Base-by-base conservation (phyloP, 1,284 basidiomycete species). In the Leccinum pachyderme region DNA sequence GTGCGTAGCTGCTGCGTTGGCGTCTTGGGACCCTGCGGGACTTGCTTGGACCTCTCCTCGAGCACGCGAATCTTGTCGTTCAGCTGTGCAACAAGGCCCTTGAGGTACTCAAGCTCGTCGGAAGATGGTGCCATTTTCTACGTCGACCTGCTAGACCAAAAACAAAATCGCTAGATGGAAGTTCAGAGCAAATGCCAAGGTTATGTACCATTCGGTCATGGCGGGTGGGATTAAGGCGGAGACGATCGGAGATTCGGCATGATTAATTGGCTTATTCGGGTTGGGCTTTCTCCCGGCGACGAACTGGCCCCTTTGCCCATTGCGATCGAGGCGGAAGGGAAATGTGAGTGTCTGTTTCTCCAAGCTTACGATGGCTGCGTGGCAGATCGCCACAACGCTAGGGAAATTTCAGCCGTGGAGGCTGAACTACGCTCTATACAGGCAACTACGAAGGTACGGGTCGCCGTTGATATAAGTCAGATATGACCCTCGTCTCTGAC, bases 101-200 rank as follows among this genome's bases (percentile, higher is more conserved):
- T 96, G 77, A 96, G 86, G 75, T 95, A 92, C 67, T 91, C 89
- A 65, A 96, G 80, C 76, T 95, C 91, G 59, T 75, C 85, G 68
- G 73, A 77, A 59, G 78, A 77, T 61, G 83, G 77, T 86, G 89
- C 43, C 43, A 44, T 44, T 39, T 22, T 39, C 37, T 39, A 39
- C n/a, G 37, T 39, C 37, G 37, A 39, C 37, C 37, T 39, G 12
- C 18, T n/a, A 22, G 31, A 32, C 47, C n/a, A 48, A 31, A 24
- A 47, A 33, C 13, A 18, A 45, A 37, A 41, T 59, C 8, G 55
- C 29, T 35, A 12, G 43, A 35, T 51, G 54, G 60, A 37, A 25
- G 41, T 18, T 18, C 41, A 15, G 24, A 43, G 22, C 7, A 43
- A 22, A 24, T 18, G 24, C 6, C 41, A 8, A 44, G 8, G 12